Evolutionary conservation across 2,329 filamentous ascomycete species (phyloP), one percentile per base, ranked within the genome.

Genomic region (Beauveria brongniartii): DNA sequence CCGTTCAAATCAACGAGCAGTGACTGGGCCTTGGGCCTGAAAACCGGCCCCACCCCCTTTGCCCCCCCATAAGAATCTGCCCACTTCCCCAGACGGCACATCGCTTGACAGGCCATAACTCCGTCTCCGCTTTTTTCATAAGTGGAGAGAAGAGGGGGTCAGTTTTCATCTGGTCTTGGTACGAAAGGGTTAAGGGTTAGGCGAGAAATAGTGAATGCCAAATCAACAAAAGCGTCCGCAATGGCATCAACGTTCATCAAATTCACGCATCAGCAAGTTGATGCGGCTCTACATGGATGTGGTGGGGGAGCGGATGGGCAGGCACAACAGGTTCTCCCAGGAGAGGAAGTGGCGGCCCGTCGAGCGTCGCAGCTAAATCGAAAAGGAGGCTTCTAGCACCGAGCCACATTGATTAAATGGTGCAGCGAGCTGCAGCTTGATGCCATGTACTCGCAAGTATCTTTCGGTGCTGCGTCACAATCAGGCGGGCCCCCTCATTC

Each of bases 31-130:
- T 30, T 30, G 28, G 28, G 30, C 30, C 10, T 34, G 12, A 14
- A 5, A 34, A 14, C 12, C 22, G 9, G 8, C 12, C 22, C 14
- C 22, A 24, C 46, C 16, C 5, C 22, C 14, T 6, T 28, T n/a
- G 28, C 55, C 55, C 16, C 22, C 16, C 22, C 18, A 41, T 22
- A 51, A 26, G 10, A 37, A 34, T 34, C 8, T 44, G 24, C 40
- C 56, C 56, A 59, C 56, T 59, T 59, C 56, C 56, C 56, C 56
- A 59, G 56, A 59, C 56, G 56, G 56, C 30, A 28, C 56, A 59
- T 59, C 56, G 56, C 37, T 59, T 34, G 26, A 52, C 47, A 44
- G 6, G n/a, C 22, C 30, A 16, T 10, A 54, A 24, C 3, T 7
- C 12, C 9, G 50, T 8, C 51, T 43, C 55, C 44, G 44, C 46